Evolutionary conservation across 129 eudicot genomes (phyloP).

Genomic region (Centaurea solstitialis): DNA sequence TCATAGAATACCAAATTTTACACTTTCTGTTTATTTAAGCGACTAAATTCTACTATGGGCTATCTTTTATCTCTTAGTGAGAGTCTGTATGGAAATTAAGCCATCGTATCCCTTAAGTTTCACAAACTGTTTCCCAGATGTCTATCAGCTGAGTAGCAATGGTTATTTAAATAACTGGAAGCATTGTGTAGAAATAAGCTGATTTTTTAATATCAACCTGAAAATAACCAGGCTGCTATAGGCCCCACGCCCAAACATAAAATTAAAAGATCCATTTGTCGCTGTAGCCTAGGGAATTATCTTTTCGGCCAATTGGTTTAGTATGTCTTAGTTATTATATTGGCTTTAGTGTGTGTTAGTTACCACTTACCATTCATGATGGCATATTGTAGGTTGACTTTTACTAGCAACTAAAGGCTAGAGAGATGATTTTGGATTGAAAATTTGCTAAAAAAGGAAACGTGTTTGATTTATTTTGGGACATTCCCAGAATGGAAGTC

Average conservation of each 20-base stretch:
- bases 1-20: neutral
- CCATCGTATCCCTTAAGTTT: neutral
- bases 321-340: neutral
- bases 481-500: neutral
- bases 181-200: neutral
- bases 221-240: neutral
- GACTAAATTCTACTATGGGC: neutral
- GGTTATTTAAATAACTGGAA: neutral
- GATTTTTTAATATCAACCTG: neutral
- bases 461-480: neutral
- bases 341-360: neutral
- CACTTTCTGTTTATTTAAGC: neutral
- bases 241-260: neutral
- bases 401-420: neutral
- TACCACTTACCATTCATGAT: neutral
- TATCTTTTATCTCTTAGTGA: neutral
- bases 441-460: neutral
- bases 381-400: neutral
- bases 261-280: neutral
- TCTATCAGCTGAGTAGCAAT: neutral
- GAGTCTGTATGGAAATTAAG: neutral
- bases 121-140: neutral
- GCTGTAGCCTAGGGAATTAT: neutral
- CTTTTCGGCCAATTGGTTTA: neutral
- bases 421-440: neutral